A percentile compares a stretch with the other conserved stretches of the same genome.
Conservation (phyloP, 179 eudicot genomes). For the Corrigiola litoralis region DNA sequence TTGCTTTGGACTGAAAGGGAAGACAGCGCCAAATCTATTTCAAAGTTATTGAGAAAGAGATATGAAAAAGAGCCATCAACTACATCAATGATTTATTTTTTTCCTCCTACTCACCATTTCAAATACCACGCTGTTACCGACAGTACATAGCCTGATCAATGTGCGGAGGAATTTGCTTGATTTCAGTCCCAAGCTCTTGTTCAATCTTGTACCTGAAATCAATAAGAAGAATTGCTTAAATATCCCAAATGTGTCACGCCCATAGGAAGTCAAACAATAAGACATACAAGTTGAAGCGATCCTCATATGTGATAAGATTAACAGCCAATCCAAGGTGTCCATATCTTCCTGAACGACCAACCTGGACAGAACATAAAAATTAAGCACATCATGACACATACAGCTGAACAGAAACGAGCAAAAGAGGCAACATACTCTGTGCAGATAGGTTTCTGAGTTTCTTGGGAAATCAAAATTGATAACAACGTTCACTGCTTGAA, state of each 20-base stretch:
- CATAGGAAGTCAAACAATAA: not conserved
- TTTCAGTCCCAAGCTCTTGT: constrained; percentile 97
- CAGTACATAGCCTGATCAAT: constrained; percentile 93
- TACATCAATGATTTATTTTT: not conserved
- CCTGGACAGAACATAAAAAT: constrained; percentile 33
- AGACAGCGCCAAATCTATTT: not conserved
- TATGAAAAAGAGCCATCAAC: not conserved
- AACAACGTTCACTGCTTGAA: constrained; percentile 98
- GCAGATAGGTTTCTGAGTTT: constrained; percentile 89
- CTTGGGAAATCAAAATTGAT: constrained; percentile 94
- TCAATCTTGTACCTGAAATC: constrained; percentile 74
- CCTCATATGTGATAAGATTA: constrained; percentile 92
- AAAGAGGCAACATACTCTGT: constrained; percentile 55
- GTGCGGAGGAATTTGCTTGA: constrained; percentile 91
- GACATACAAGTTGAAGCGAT: constrained; percentile 90
- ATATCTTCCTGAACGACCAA: constrained; percentile 96
- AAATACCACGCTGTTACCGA: constrained; percentile 23
- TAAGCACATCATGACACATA: not conserved
- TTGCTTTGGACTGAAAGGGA: too few species aligned
- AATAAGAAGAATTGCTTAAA: constrained; percentile 5
- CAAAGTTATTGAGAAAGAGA: too few species aligned
- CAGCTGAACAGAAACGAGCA: not conserved
- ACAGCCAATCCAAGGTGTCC: constrained; percentile 97
- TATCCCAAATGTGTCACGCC: not conserved
- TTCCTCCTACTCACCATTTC: constrained; percentile 23